Evolutionary conservation across 2,329 filamentous ascomycete genomes (phyloP).

Genomic region (Emmonsia crescens): DNA sequence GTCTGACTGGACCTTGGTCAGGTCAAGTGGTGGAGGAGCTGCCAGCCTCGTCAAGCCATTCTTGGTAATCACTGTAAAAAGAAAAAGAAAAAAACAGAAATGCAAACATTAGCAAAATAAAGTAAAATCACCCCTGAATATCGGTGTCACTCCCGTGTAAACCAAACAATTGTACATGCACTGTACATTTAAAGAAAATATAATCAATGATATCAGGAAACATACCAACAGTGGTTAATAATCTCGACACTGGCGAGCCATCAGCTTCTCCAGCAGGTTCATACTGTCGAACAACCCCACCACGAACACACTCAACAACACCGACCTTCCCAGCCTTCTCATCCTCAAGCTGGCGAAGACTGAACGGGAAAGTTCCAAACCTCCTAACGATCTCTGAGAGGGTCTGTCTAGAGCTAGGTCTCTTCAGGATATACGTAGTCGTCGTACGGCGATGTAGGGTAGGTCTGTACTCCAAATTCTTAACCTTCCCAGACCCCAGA

Average conservation of each 20-base stretch:
- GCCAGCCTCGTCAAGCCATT: conserved; percentile 85
- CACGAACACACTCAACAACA: conserved; percentile 89
- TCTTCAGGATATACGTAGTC: conserved; percentile 87
- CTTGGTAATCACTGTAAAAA: conserved; percentile 74
- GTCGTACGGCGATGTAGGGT: conserved; percentile 89
- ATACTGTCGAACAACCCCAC: conserved; percentile 87
- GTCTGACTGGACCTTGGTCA: conserved; percentile 78
- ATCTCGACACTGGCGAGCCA: conserved; percentile 66
- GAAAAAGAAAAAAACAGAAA: neutral
- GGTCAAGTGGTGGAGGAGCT: conserved; percentile 61
- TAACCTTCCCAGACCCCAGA: conserved; percentile 86
- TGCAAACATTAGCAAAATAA: neutral
- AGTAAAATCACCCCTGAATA: neutral
- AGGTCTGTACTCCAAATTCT: conserved; percentile 74
- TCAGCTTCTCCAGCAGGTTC: conserved; percentile 95
- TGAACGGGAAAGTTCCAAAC: conserved; percentile 97
- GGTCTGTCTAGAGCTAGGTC: conserved; percentile 82
- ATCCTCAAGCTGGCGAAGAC: conserved; percentile 89
- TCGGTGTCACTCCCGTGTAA: too few relatives aligned
- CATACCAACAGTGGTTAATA: conserved; percentile 89
- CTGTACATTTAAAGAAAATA: neutral
- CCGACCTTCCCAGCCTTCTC: conserved; percentile 93
- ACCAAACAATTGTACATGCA: too few relatives aligned
- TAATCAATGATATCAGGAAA: conserved; percentile 19
- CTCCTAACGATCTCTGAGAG: conserved; percentile 94